Evolutionary conservation across 495 filamentous ascomycete genomes (phyloP), one percentile per base, ranked within the genome.

Genomic region (Penicillium canescens): DNA sequence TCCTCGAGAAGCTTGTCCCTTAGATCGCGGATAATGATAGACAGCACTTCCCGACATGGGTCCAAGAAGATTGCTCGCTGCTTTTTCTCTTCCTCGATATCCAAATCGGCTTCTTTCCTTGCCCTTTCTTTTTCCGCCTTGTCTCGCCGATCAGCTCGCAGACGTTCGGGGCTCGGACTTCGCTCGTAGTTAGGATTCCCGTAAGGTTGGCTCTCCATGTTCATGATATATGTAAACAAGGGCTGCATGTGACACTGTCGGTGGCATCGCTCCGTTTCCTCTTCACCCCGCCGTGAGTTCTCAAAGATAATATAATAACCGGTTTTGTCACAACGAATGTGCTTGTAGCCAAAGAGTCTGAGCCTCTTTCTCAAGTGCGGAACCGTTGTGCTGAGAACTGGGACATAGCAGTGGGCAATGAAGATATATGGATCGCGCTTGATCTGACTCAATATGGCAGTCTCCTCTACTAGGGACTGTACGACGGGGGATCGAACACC

Each of bases 221-320:
- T 83, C 91, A 99, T 90, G 46, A 80, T 83, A 63, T 97, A 98
- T 5, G 84, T 96, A 76, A 99, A 98, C 41, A 99, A 80, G 1
- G 83, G 78, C 23, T 84, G 83, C 65, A 86, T 85, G 66, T 96
- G 82, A 50, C 86, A 88, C 34, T 83, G 75, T 46, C 81, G 76
- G 59, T 80, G 90, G 67, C 92, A 97, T 39, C 85, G 80, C 33
- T 86, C 83, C 10, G 89, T 86, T 66, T 96, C 90, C 42, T 86
- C 76, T 52, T 92, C 85, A 16, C 95, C 95, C 34, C 80, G 70
- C 28, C 79, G 76, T 12, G 82, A 87, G 57, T 91, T 87, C 42
- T 87, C 84, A 60, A 98, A 99, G 28, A 89, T 78, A 57, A 98
- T 85, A 67, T 90, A 98, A 71, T 96, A 99, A 1, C 94, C 94